phyloP scores from a whole-genome alignment of 2,329 filamentous ascomycete species.

The Lasiodiplodia sp. region DNA sequence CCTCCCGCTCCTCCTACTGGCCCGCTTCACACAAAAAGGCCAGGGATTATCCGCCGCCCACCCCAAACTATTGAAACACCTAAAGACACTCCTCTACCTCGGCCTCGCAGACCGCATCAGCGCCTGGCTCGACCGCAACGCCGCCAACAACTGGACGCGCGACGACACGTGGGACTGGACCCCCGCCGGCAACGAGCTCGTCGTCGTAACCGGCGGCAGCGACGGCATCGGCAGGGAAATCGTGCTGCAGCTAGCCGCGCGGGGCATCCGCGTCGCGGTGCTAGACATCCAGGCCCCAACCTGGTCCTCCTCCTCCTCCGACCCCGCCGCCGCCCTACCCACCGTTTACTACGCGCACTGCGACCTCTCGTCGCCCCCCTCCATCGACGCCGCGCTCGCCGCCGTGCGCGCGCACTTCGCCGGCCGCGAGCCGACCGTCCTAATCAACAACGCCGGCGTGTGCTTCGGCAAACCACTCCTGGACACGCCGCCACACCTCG shows the following conservation, averaged over 20 bases:
- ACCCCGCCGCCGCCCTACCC: conserved; percentile 50
- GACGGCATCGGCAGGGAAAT: conserved; percentile 75
- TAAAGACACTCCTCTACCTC: conserved; percentile 63
- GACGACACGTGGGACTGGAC: conserved; percentile 68
- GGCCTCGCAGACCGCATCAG: conserved; percentile 60
- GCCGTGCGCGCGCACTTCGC: conserved; percentile 65
- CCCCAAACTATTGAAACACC: conserved; percentile 57
- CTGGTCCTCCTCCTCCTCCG: no score
- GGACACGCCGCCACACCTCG: conserved; percentile 62
- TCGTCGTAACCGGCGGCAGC: conserved; percentile 77
- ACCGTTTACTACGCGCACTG: conserved; percentile 73
- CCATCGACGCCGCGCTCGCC: conserved; percentile 60
- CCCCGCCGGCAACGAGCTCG: conserved; percentile 63
- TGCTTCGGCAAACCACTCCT: conserved; percentile 69
- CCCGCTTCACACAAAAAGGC: conserved; percentile 69
- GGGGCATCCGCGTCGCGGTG: conserved; percentile 72
- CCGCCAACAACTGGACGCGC: conserved; percentile 58
- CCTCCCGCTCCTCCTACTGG: conserved; percentile 68
- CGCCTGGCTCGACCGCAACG: conserved; percentile 59
- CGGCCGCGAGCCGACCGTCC: conserved; percentile 65
- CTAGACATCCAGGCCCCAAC: conserved; percentile 72
- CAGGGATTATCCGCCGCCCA: conserved; percentile 62
- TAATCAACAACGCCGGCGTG: conserved; percentile 77
- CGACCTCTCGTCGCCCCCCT: conserved; percentile 68
- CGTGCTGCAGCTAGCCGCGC: conserved; percentile 69